These are phyloP conservation scores for Akebia trifoliata DNA, from an alignment of 164 flowering plant genomes.

Conservation along the genomic window DNA sequence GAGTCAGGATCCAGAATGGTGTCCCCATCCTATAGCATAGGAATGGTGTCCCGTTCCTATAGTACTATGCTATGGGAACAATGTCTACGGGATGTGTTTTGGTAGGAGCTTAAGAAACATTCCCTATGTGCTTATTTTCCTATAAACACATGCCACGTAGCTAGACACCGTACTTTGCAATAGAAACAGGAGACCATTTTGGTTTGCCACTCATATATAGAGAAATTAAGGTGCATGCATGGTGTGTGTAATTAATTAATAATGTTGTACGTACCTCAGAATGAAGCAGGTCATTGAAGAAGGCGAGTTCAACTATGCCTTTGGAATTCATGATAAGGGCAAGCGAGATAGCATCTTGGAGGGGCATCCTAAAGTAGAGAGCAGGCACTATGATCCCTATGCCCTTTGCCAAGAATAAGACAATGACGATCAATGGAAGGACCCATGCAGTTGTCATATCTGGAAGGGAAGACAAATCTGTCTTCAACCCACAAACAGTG, in stretches of 20 bases:
- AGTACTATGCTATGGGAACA: too few relatives aligned
- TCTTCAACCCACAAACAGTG: background rate
- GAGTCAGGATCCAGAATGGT: too few relatives aligned
- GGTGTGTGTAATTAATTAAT: too few relatives aligned
- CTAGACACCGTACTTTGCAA: too few relatives aligned
- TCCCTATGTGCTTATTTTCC: too few relatives aligned
- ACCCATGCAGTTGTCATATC: constrained; percentile 15
- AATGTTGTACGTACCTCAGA: background rate
- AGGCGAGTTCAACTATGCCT: constrained; percentile 34
- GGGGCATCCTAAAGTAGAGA: constrained; percentile 39
- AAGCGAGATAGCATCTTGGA: constrained; percentile 42
- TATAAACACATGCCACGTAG: too few relatives aligned
- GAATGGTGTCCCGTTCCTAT: too few relatives aligned
- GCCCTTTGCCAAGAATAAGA: constrained; percentile 25
- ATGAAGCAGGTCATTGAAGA: background rate
- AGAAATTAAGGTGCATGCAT: background rate
- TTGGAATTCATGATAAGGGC: constrained; percentile 42
- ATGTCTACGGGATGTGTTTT: too few relatives aligned
- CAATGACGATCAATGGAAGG: constrained; percentile 17
- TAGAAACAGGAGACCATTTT: too few relatives aligned
- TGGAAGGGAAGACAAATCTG: constrained; percentile 13
- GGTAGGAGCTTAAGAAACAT: too few relatives aligned
- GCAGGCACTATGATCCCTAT: constrained; percentile 28
- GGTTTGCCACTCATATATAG: too few relatives aligned
- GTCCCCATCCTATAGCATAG: too few relatives aligned